phyloP scores from a whole-genome alignment of 306 rosid genomes.

The Pterocarpus santalinus region DNA sequence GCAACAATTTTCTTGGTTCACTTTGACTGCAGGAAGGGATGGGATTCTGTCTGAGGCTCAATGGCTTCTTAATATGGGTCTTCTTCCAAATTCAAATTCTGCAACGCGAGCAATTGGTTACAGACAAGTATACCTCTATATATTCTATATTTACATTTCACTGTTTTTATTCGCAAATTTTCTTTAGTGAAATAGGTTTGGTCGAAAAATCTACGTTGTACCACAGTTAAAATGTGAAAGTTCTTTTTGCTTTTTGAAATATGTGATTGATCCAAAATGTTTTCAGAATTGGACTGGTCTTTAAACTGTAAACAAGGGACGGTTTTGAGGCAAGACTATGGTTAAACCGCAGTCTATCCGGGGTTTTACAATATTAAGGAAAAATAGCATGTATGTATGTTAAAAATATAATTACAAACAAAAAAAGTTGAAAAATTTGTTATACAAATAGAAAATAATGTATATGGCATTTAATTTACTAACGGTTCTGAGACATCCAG shows the following conservation, averaged over 20 bases:
- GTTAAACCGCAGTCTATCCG: not conserved
- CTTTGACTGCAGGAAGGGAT: constrained; percentile 66
- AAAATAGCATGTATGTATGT: not conserved
- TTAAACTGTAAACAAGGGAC: not conserved
- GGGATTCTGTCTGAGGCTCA: constrained; percentile 85
- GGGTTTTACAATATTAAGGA: not conserved
- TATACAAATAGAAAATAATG: too few relatives aligned
- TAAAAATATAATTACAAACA: too few relatives aligned
- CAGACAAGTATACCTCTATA: constrained; percentile 72
- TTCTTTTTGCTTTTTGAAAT: constrained; percentile 14
- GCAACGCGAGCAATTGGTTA: constrained; percentile 92
- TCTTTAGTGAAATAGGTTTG: constrained; percentile 18
- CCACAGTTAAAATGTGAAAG: not conserved
- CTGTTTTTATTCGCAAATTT: constrained; percentile 37
- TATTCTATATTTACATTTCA: constrained; percentile 29
- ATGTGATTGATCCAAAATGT: not conserved
- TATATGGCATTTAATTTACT: too few relatives aligned
- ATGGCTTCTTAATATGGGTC: constrained; percentile 89
- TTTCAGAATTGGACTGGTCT: not conserved
- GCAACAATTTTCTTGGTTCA: constrained; percentile 32
- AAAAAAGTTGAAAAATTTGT: too few relatives aligned
- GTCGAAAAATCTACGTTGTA: constrained; percentile 11
- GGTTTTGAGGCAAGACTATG: not conserved
- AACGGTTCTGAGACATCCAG: too few relatives aligned
- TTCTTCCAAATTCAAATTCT: constrained; percentile 87